These are phyloP conservation scores for Exophiala xenobiotica DNA, from an alignment of 2,329 filamentous ascomycete species.

Conservation along the genomic window DNA sequence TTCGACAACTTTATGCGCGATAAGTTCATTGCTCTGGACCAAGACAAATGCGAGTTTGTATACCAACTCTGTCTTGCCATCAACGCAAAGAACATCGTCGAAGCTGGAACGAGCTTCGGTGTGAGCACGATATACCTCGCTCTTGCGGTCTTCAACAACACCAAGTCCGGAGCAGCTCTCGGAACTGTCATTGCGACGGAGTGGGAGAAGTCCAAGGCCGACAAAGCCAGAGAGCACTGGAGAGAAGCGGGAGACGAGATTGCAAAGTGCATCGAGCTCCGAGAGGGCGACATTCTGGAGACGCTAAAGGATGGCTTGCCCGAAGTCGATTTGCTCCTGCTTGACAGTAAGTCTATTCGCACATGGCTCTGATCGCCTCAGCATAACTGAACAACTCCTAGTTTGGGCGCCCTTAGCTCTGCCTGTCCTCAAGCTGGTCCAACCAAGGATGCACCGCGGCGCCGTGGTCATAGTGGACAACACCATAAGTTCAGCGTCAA, in stretches of 20 bases:
- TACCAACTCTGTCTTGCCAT: conserved; percentile 37
- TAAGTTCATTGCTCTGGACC: conserved; percentile 43
- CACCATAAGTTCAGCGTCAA: conserved; percentile 31
- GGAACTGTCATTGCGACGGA: conserved; percentile 42
- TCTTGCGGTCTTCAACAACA: conserved; percentile 34
- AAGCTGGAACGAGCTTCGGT: conserved; percentile 44
- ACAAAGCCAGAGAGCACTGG: conserved; percentile 38
- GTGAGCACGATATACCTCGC: conserved; percentile 46
- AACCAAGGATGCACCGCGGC: conserved; percentile 36
- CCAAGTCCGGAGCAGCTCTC: conserved; percentile 24
- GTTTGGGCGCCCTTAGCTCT: conserved; percentile 43
- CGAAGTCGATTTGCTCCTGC: conserved; percentile 37
- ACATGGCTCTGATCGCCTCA: neutral
- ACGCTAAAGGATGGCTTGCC: conserved; percentile 35
- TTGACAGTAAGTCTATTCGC: conserved; percentile 33
- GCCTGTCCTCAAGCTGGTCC: conserved; percentile 39
- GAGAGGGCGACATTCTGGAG: conserved; percentile 42
- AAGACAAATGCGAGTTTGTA: conserved; percentile 41
- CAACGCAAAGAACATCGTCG: conserved; percentile 38
- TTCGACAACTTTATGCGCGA: conserved; percentile 32
- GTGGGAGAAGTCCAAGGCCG: conserved; percentile 37
- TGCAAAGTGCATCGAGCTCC: conserved; percentile 37
- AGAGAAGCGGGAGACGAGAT: conserved; percentile 35
- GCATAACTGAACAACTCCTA: too few relatives aligned
- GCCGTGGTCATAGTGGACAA: conserved; percentile 43